These are phyloP conservation scores for Tuber aestivum DNA, from an alignment of 495 filamentous ascomycete genomes.

Conservation along the genomic window DNA sequence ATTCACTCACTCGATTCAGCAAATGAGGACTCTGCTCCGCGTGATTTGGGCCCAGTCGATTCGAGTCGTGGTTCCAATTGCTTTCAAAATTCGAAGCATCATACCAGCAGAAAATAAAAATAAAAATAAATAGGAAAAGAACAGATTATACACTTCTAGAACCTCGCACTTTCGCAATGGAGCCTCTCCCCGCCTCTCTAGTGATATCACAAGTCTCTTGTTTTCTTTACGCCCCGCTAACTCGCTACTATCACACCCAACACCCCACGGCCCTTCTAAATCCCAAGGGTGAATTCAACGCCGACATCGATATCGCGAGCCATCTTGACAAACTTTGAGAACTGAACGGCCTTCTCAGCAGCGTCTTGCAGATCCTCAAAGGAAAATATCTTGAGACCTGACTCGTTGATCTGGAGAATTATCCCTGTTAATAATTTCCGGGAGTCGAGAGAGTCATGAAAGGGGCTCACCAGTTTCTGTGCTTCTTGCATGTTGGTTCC, in stretches of 20 bases:
- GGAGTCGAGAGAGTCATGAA: background rate
- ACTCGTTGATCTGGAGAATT: constrained; percentile 72
- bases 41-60: too few species aligned
- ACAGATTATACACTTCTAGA: background rate
- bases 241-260: constrained; percentile 21
- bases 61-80: too few species aligned
- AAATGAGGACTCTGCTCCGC: too few species aligned
- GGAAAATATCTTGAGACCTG: constrained; percentile 97
- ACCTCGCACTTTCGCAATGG: background rate
- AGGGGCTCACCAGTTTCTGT: constrained; percentile 63
- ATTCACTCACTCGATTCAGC: constrained; percentile 1
- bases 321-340: constrained; percentile 99
- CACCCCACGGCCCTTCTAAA: constrained; percentile 50
- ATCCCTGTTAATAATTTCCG: background rate
- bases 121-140: background rate
- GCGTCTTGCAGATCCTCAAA: constrained; percentile 97
- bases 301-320: constrained; percentile 96
- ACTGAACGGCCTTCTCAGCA: constrained; percentile 96
- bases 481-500: constrained; percentile 98
- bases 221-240: constrained; percentile 8
- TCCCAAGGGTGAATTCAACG: constrained; percentile 93
- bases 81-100: too few species aligned
- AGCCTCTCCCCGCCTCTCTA: background rate
- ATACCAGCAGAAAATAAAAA: background rate
- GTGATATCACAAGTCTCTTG: background rate